Percentiles rank a stretch among this genome's conserved stretches.
Evolutionary conservation across 768 basidiomycete species (phyloP).

Genomic region (Collybia sordida): DNA sequence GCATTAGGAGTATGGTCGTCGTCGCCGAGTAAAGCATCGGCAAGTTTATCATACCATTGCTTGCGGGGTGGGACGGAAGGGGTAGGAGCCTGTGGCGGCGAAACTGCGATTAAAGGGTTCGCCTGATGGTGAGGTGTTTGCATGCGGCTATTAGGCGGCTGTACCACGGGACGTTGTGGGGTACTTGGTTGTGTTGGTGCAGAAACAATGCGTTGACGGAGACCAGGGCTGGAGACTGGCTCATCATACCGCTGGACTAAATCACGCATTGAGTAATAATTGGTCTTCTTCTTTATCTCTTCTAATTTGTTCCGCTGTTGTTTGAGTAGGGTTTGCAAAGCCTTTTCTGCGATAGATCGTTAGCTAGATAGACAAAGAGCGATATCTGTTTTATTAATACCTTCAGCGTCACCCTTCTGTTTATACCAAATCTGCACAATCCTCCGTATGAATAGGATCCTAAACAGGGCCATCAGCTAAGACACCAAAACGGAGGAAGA

Average conservation of each 20-base stretch:
- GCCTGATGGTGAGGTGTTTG: no score
- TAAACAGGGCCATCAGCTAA: conserved; percentile 21
- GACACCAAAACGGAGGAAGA: not conserved
- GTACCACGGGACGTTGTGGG: conserved; percentile 18
- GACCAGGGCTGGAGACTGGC: conserved; percentile 33
- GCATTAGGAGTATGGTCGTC: conserved; percentile 50
- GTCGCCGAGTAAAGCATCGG: conserved; percentile 84
- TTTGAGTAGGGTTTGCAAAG: conserved; percentile 69
- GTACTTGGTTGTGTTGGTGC: conserved; percentile 15
- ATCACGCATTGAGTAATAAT: conserved; percentile 90
- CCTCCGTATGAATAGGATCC: conserved; percentile 74
- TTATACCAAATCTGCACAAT: conserved; percentile 86
- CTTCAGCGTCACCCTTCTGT: conserved; percentile 78
- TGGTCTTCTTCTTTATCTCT: conserved; percentile 97
- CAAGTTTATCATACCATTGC: conserved; percentile 85
- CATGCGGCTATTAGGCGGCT: not conserved
- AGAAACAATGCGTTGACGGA: conserved; percentile 39
- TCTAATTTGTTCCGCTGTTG: conserved; percentile 85
- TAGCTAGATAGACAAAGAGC: not conserved
- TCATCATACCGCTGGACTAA: conserved; percentile 91
- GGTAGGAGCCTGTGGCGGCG: conserved; percentile 16
- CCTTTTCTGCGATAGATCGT: conserved; percentile 58
- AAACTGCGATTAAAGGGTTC: not conserved
- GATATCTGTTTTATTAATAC: conserved; percentile 38
- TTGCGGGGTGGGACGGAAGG: conserved; percentile 55